Evolutionary conservation across 805 yeast genomes (phyloP).

Genomic region (Pichia nanzhaoensis): DNA sequence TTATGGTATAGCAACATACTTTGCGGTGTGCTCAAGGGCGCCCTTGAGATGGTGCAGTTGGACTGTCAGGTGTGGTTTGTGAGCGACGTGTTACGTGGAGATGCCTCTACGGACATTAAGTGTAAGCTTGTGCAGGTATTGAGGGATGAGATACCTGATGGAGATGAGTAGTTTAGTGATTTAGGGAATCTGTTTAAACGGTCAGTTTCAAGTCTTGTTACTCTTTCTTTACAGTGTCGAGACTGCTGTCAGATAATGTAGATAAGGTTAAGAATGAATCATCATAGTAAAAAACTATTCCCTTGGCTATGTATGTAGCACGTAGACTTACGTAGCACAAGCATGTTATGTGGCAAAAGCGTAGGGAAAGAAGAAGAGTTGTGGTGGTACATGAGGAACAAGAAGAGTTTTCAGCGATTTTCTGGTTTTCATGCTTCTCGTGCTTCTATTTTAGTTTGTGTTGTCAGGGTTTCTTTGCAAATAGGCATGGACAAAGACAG

Average conservation of each 20-base stretch:
- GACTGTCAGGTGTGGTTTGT: constrained; percentile 80
- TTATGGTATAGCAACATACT: constrained; percentile 91
- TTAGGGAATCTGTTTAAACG: not conserved
- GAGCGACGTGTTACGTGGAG: constrained; percentile 77
- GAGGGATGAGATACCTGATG: constrained; percentile 95
- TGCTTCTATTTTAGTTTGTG: no score
- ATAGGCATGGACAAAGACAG: not conserved
- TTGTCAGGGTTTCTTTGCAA: no score
- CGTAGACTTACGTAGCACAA: no score
- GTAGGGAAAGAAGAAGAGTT: no score
- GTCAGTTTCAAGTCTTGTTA: constrained; percentile 7
- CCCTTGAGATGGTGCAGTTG: constrained; percentile 91
- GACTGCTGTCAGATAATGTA: constrained; percentile 31
- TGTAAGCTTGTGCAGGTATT: constrained; percentile 64
- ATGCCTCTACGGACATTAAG: constrained; percentile 70
- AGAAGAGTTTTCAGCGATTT: no score
- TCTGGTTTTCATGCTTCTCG: no score
- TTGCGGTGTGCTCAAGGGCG: constrained; percentile 87
- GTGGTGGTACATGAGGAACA: no score
- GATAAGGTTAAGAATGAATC: constrained; percentile 29
- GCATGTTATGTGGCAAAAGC: no score
- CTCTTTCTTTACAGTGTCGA: constrained; percentile 9
- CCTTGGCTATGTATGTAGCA: no score
- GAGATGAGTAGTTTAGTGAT: constrained; percentile 55
- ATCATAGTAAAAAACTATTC: constrained; percentile 11